Evolutionary conservation across 179 eudicot genomes (phyloP).

Genomic region (Gypsophila paniculata): DNA sequence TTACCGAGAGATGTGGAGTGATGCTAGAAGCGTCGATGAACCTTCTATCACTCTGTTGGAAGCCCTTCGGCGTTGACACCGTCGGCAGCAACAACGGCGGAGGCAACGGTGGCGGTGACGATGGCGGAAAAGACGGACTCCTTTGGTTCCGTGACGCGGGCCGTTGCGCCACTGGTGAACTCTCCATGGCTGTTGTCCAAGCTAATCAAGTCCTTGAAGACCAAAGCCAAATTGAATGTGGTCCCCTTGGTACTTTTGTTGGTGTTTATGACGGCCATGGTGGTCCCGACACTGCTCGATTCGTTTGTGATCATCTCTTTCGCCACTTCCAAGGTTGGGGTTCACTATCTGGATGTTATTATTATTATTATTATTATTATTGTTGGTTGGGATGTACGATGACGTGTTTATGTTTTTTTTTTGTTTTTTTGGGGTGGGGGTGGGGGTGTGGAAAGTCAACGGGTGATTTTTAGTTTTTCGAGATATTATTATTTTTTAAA

Average conservation of each 20-base stretch:
- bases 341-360: too few species aligned
- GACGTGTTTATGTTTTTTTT: too few species aligned
- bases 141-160: slow-evolving; percentile 56
- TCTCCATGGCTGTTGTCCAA: slow-evolving; percentile 73
- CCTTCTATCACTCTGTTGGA: slow-evolving; percentile 60
- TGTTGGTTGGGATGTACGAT: too few species aligned
- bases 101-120: slow-evolving; percentile 19
- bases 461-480: too few species aligned
- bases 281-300: slow-evolving; percentile 69
- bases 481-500: too few species aligned
- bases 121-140: slow-evolving; percentile 40
- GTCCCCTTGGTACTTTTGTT: slow-evolving; percentile 57
- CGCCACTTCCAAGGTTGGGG: slow-evolving; percentile 3
- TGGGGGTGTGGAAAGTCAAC: too few species aligned
- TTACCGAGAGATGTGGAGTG: slow-evolving; percentile 71
- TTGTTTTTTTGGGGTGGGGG: too few species aligned
- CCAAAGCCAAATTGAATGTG: slow-evolving; percentile 68
- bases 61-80: slow-evolving; percentile 53
- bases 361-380: too few species aligned
- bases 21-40: slow-evolving; percentile 65
- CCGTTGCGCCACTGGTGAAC: slow-evolving; percentile 36
- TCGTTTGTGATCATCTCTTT: slow-evolving; percentile 56
- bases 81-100: too few species aligned
- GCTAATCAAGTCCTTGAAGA: slow-evolving; percentile 81
- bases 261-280: slow-evolving; percentile 89